Percentiles rank a stretch among this genome's conserved stretches.
Conservation (phyloP, 2,329 filamentous ascomycete species). For the Diaporthe sp. region DNA sequence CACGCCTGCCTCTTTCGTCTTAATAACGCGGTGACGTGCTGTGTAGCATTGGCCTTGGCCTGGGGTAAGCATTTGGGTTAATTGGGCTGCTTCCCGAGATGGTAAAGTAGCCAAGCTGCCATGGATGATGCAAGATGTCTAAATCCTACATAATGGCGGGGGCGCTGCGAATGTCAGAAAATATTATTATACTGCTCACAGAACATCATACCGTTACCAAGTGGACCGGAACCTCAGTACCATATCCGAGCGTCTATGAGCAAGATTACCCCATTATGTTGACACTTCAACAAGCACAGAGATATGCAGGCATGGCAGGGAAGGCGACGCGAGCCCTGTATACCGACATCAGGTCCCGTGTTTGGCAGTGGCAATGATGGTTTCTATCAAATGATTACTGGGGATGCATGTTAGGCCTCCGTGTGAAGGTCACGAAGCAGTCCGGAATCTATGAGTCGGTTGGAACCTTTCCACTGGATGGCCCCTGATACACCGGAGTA, state of each 20-base stretch:
- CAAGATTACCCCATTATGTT: background rate
- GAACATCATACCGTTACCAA: background rate
- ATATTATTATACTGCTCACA: too few relatives aligned
- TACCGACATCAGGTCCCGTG: background rate
- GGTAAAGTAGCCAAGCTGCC: slow-evolving; percentile 14
- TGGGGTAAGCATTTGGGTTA: background rate
- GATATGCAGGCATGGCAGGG: background rate
- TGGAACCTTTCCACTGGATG: background rate
- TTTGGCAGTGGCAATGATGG: background rate
- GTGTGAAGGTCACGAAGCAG: too few relatives aligned
- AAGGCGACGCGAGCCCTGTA: background rate
- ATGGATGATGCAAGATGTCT: slow-evolving; percentile 9
- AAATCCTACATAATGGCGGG: slow-evolving; percentile 4
- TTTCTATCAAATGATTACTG: background rate
- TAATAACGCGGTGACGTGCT: background rate
- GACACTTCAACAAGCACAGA: background rate
- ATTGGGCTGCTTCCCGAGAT: background rate
- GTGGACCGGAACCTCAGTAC: background rate
- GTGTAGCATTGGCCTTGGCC: background rate
- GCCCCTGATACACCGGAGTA: background rate
- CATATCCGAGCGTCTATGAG: background rate
- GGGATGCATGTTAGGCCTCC: too few relatives aligned
- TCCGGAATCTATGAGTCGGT: accelerated
- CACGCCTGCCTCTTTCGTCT: slow-evolving; percentile 1
- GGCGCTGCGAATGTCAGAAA: background rate